Evolutionary conservation across 306 rosid species (phyloP).

Genomic region (Ormosia emarginata): DNA sequence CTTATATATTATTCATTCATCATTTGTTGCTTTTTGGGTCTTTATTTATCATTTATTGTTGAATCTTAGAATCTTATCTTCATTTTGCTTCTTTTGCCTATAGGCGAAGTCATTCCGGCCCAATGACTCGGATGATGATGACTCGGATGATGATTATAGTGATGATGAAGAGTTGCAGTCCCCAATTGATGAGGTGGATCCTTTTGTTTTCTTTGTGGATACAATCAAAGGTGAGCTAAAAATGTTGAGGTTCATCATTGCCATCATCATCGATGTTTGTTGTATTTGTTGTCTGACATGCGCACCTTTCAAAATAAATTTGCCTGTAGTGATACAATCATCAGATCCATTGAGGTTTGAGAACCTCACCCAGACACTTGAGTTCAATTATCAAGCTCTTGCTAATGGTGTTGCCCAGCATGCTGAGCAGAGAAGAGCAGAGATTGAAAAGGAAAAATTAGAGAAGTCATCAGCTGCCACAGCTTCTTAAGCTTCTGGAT

Average conservation of each 20-base stretch:
- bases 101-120: slow-evolving; percentile 88
- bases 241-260: not conserved
- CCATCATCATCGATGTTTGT: not conserved
- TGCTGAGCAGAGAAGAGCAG: slow-evolving; percentile 84
- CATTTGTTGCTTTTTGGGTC: not conserved
- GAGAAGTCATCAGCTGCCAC: slow-evolving; percentile 71
- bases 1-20: not conserved
- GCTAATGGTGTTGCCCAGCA: slow-evolving; percentile 90
- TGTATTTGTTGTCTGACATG: not conserved
- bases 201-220: slow-evolving; percentile 87
- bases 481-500: slow-evolving; percentile 40
- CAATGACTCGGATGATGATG: slow-evolving; percentile 55
- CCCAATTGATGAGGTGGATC: slow-evolving; percentile 96
- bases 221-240: slow-evolving; percentile 61
- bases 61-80: not conserved
- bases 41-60: not conserved
- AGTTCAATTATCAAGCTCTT: slow-evolving; percentile 83
- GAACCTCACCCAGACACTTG: slow-evolving; percentile 76
- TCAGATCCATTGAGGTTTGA: slow-evolving; percentile 74
- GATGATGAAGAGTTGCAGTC: slow-evolving; percentile 98
- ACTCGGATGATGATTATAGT: slow-evolving; percentile 84
- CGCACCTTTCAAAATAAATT: not conserved
- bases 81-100: not conserved
- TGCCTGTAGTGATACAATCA: slow-evolving; percentile 58
- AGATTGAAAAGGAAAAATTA: slow-evolving; percentile 76